Percentiles rank a stretch among this genome's conserved stretches.
Conservation (phyloP, 2,329 filamentous ascomycete genomes). For the Cytospora schulzeri region DNA sequence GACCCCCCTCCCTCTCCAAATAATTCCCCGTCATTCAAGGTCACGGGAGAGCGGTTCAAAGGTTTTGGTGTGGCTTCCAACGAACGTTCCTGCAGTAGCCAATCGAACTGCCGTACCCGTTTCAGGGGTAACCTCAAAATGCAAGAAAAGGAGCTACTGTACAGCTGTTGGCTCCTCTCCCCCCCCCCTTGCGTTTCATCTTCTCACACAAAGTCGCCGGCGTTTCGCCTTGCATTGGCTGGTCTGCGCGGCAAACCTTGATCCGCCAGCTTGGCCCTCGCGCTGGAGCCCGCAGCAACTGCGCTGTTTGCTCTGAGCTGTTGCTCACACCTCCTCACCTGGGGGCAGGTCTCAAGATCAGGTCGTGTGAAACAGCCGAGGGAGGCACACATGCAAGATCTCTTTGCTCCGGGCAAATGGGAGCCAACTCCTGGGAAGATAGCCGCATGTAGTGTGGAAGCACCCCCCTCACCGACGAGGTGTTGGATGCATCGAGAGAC, state of each 20-base stretch:
- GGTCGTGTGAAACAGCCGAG: constrained; percentile 20
- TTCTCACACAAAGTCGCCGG: background rate
- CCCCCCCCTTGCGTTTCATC: constrained; percentile 16
- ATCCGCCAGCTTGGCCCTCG: constrained; percentile 5
- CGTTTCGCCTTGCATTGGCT: constrained; percentile 19
- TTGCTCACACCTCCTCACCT: background rate
- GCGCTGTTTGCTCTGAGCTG: no score
- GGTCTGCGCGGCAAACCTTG: constrained; percentile 17
- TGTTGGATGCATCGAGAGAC: background rate
- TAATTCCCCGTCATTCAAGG: no score
- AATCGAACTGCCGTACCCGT: constrained; percentile 6
- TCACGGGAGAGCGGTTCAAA: no score
- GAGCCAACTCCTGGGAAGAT: background rate
- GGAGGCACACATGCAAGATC: constrained; percentile 2
- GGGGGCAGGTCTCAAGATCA: constrained; percentile 11
- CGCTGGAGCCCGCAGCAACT: constrained; percentile 3
- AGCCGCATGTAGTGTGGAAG: background rate
- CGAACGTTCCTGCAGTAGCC: no score
- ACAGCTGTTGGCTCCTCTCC: background rate
- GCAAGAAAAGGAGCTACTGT: background rate
- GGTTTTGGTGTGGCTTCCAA: no score
- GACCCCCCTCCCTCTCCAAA: no score
- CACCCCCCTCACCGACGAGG: background rate
- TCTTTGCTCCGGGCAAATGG: constrained; percentile 14
- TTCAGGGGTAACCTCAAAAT: background rate